A percentile compares a stretch with the other conserved stretches of the same genome.
Conservation (phyloP, 768 basidiomycete genomes). For the Rubroboletus satanas region DNA sequence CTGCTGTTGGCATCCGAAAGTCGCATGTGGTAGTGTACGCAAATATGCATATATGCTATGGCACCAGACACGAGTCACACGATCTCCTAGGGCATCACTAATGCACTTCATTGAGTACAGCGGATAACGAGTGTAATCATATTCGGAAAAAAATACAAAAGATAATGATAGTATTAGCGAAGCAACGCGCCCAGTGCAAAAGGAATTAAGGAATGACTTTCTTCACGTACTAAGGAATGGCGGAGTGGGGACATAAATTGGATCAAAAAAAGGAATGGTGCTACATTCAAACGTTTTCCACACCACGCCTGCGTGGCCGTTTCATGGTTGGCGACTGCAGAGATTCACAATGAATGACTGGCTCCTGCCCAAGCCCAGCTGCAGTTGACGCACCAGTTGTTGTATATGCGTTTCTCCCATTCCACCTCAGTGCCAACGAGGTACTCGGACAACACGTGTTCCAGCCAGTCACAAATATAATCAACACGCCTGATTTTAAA, state of each 20-base stretch:
- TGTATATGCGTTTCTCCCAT: constrained; percentile 26
- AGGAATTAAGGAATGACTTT: not conserved
- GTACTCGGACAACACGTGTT: constrained; percentile 28
- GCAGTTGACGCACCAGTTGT: constrained; percentile 25
- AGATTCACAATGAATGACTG: not conserved
- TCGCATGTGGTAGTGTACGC: constrained; percentile 27
- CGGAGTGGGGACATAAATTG: not conserved
- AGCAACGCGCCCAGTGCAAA: not conserved
- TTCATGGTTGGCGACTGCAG: constrained; percentile 11
- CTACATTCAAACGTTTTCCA: not conserved
- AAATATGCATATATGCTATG: constrained; percentile 31
- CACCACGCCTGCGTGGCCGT: constrained; percentile 1
- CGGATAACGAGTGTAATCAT: constrained; percentile 8
- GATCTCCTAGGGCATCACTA: not conserved
- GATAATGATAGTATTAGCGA: constrained; percentile 3
- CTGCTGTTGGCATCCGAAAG: constrained; percentile 16
- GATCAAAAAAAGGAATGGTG: too few relatives aligned
- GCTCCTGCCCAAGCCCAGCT: not conserved
- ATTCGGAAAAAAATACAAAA: not conserved
- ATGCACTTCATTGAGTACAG: not conserved
- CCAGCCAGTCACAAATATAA: constrained; percentile 40
- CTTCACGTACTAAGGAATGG: not conserved
- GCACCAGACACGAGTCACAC: not conserved
- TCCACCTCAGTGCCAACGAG: constrained; percentile 26
- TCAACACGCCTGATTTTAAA: constrained; percentile 37